Evolutionary conservation across 169 alveolate species (phyloP).

Genomic region (Plasmodium berghei): DNA sequence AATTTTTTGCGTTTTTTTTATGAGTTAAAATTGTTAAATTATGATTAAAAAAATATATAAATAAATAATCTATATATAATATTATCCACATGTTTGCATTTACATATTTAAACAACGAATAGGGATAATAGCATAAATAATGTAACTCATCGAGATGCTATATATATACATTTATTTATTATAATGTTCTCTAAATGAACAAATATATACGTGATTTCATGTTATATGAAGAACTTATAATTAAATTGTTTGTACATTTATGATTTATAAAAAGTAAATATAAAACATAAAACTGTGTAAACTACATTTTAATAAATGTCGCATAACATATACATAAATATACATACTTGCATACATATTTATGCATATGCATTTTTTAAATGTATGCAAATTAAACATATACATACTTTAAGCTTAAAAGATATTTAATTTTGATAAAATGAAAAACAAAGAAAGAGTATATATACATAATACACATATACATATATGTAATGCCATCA

Average conservation of each 20-base stretch:
- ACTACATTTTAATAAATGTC: neutral
- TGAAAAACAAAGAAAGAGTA: neutral
- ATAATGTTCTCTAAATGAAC: constrained; percentile 9
- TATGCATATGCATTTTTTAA: neutral
- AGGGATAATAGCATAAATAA: too few relatives aligned
- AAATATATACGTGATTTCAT: constrained; percentile 8
- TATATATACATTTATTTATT: constrained; percentile 2
- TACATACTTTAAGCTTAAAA: neutral
- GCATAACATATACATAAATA: neutral
- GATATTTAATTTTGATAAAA: too few relatives aligned
- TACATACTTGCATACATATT: neutral
- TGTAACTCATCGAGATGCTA: neutral
- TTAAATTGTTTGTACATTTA: constrained; percentile 2
- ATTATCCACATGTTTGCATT: too few relatives aligned
- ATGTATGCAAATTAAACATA: neutral
- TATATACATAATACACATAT: neutral
- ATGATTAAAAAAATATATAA: too few relatives aligned
- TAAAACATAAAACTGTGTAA: neutral
- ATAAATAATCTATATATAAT: too few relatives aligned
- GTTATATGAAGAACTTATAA: neutral
- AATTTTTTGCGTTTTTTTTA: neutral
- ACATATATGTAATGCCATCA: neutral
- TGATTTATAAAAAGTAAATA: neutral
- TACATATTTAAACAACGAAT: too few relatives aligned
- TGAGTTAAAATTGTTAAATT: too few relatives aligned